Conservation (phyloP, 345 rosid species). For the Geranium brycei region DNA sequence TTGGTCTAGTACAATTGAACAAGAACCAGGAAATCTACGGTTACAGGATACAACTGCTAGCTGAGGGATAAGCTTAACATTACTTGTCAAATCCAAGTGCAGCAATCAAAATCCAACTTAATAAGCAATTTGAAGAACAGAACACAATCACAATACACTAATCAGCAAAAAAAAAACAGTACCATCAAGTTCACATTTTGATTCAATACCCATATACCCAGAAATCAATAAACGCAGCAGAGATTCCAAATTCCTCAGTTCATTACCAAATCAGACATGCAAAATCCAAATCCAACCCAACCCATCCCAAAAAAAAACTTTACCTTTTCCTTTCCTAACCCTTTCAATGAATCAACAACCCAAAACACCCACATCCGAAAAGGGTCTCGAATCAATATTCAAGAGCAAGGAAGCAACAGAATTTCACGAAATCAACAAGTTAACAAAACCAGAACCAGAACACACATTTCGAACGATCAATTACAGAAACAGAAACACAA, state of each 20-base stretch:
- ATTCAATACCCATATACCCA: neutral
- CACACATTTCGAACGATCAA: neutral
- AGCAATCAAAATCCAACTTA: neutral
- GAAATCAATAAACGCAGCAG: neutral
- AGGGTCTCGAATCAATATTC: neutral
- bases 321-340: neutral
- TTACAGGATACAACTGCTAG: neutral
- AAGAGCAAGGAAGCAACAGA: neutral
- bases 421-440: neutral
- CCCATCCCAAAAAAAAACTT: neutral
- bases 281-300: neutral
- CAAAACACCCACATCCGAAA: too few species aligned
- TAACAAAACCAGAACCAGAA: too few species aligned
- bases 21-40: too few species aligned
- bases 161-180: neutral
- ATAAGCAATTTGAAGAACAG: neutral
- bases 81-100: neutral
- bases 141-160: neutral
- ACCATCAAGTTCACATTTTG: neutral
- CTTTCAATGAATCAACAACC: neutral
- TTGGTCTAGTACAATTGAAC: too few species aligned
- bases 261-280: too few species aligned
- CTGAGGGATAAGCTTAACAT: neutral
- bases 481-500: too few species aligned
- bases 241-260: too few species aligned